Base-by-base conservation (phyloP, 495 filamentous ascomycete genomes). In the Usnea hakonensis region DNA sequence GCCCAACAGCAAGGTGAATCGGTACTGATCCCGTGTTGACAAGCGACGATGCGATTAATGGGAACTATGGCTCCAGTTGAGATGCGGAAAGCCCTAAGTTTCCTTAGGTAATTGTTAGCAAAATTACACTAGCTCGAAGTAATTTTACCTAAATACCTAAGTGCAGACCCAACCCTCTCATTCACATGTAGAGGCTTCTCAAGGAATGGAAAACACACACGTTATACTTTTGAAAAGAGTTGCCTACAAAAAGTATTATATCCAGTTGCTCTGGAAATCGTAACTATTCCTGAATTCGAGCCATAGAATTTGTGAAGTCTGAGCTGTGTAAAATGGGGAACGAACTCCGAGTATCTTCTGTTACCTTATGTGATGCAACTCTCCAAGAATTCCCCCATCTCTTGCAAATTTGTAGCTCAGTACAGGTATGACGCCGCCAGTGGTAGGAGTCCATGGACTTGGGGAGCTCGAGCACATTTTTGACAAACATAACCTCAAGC, bases 401-500 rank as follows among this genome's bases (percentile, higher is more conserved):
- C 21, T 38, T n/a, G 16, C 5, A 14, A 26, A 21, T 40, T 41
- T 26, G 13, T n/a, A 26, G 33, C 5, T 23, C 19, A 55, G 21
- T 40, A n/a, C n/a, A n/a, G n/a, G n/a, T n/a, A 19, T 60, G 36
- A 64, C 60, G 62, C 50, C 62, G 36, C 37, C 21, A 3, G 40
- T 26, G 32, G 38, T 43, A 48, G n/a, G n/a, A n/a, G n/a, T n/a
- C n/a, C 46, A 38, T 54, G 16, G 28, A 17, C 56, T 64, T 53
- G 57, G 57, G 14, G 35, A 55, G 50, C 62, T 64, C 40, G 48
- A 59, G 41, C 62, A 64, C 23, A 35, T 59, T 23, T 60, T 30
- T 19, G n/a, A 53, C 37, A 60, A 54, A 40, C n/a, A 60, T 3
- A 60, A 64, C 32, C 37, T 64, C 23, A 64, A 64, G 57, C 62